Evolutionary conservation across 1,284 basidiomycete species (phyloP), one percentile per base, ranked within the genome.

Genomic region (Tremellales sp.): DNA sequence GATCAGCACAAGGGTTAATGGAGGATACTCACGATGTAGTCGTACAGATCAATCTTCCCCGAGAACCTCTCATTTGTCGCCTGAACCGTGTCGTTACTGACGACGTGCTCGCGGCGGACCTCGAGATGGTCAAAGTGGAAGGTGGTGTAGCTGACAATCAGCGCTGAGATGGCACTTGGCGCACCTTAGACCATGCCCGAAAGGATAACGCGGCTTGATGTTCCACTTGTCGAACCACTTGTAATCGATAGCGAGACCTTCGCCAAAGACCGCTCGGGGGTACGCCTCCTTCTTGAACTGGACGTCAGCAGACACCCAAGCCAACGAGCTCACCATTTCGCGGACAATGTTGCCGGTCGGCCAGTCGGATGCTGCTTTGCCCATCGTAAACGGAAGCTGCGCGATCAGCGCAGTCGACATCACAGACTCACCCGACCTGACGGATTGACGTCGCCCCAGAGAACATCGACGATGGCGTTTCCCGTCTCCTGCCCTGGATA

Each of bases 371-470:
- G 60, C 60, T 12, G 59, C 50, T 58, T 73, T 73, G 33, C 69
- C 77, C 43, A 78, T 64, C 0, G 77, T 79, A 63, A 77, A 80
- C 0, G 77, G 77, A 1, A 79, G 64, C 61, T 72, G 19, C 5
- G 36, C 12, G 11, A 25, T 46, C 37, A 53, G 42, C 19, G 2
- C 15, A 39, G 5, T 3, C 2, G 26, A 24, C 3, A 25, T 22
- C 27, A 29, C 17, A 8, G 2, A 46, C 51, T 29, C 21, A 58
- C 51, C 54, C 70, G 70, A 31, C 83, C 89, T 40, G 84, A 83
- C 0, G 88, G 88, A 67, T 88, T 89, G 49, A 83, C 81, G 61
- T 82, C 82, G 29, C 88, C 89, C 50, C 86, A 84, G 2, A 91
- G 71, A 5, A 91, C 81, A 57, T 89, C 85, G 2, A 83, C 85